Evolutionary conservation across 2,329 filamentous ascomycete species (phyloP), one percentile per base, ranked within the genome.

Genomic region (Colletotrichum sp.): DNA sequence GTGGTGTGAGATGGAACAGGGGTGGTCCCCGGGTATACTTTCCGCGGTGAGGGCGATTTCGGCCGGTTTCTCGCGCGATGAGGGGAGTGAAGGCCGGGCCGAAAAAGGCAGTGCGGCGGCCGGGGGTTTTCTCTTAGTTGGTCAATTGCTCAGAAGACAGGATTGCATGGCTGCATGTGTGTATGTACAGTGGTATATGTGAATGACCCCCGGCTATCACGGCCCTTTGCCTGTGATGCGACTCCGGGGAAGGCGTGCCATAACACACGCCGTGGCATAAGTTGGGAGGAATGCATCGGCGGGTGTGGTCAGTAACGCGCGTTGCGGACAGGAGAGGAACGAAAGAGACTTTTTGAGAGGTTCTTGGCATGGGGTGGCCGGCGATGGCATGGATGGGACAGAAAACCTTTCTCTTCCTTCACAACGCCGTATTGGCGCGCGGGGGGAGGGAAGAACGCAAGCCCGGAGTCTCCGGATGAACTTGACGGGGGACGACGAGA

Each of bases 401-500:
- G 39, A 48, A 48, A 48, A 48, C 39, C 39, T 48, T 48, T 48
- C 39, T 48, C 39, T 12, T 48, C 18, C 39, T 48, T n/a, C 39
- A 4, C 39, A 9, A 48, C 39, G 5, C 26, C 13, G 18, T n/a
- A 48, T 48, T 48, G 39, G 18, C 39, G 15, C 34, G 34, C 6
- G 39, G 39, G 39, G 36, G 39, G 22, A 16, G 60, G 63, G 36
- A 24, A 28, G 48, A 15, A 22, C 12, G 24, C 18, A 28, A 62
- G 59, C 59, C 26, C 60, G 67, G 48, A 26, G 34, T 65, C 60
- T 66, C 67, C 60, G 67, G 72, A 75, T 26, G 72, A 65, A 75
- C 67, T 68, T 57, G 52, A 36, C 66, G 32, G 15, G n/a, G 60
- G 39, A 44, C 39, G 39, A 44, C 39, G 39, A 44, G 39, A 44